phyloP scores from a whole-genome alignment of 306 rosid species.

The Malus orientalis region DNA sequence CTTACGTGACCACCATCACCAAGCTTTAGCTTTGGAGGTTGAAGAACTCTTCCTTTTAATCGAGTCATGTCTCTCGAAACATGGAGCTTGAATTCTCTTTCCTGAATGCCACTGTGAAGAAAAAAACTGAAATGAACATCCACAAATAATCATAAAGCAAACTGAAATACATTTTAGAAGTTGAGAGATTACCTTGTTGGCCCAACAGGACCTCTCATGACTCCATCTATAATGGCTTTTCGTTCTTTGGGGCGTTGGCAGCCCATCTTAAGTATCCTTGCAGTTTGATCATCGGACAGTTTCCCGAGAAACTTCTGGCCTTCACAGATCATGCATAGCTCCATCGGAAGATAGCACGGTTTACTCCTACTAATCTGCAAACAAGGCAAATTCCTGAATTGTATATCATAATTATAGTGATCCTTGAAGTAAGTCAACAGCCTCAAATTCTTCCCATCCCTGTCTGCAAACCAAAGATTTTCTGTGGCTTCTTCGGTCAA shows the following conservation, averaged over 20 bases:
- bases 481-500: constrained; percentile 90
- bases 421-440: constrained; percentile 80
- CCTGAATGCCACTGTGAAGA: constrained; percentile 67
- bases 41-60: constrained; percentile 80
- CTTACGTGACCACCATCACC: constrained; percentile 83
- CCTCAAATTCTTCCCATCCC: constrained; percentile 78
- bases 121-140: constrained; percentile 2
- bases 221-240: constrained; percentile 74
- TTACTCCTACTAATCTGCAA: constrained; percentile 89
- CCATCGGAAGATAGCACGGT: constrained; percentile 99
- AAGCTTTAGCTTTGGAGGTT: constrained; percentile 90
- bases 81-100: constrained; percentile 71
- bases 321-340: constrained; percentile 91
- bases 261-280: constrained; percentile 92
- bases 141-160: background rate
- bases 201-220: constrained; percentile 74
- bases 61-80: constrained; percentile 84
- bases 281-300: constrained; percentile 91
- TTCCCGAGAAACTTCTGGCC: constrained; percentile 96
- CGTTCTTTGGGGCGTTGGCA: constrained; percentile 88
- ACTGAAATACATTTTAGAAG: background rate
- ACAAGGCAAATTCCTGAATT: constrained; percentile 77
- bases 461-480: constrained; percentile 81
- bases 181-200: constrained; percentile 62
- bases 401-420: constrained; percentile 88